phyloP scores from a whole-genome alignment of 1,284 basidiomycete genomes.

The Cutaneotrichosporon cutaneum region DNA sequence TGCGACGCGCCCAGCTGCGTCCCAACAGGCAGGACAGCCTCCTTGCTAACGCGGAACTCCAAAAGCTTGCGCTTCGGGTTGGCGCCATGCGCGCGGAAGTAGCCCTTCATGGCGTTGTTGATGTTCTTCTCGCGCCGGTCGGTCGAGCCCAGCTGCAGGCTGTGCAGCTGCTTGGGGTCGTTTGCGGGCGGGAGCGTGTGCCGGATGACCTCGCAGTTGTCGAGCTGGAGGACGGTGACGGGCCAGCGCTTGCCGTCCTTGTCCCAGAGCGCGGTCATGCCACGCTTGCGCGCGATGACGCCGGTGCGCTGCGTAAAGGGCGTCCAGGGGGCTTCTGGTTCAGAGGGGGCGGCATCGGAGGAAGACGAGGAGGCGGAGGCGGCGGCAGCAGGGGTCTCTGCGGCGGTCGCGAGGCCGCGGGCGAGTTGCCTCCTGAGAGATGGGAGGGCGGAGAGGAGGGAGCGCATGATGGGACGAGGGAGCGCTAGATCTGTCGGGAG shows the following conservation, averaged over 20 bases:
- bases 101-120: constrained; percentile 74
- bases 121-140: constrained; percentile 67
- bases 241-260: constrained; percentile 81
- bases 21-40: constrained; percentile 86
- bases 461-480: constrained; percentile 27
- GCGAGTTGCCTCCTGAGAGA: constrained; percentile 15
- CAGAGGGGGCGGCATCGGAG: background rate
- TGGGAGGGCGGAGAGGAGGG: constrained; percentile 26
- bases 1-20: constrained; percentile 87
- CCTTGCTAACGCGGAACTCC: constrained; percentile 85
- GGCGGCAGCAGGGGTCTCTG: constrained; percentile 19
- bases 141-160: constrained; percentile 79
- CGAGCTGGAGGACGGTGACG: constrained; percentile 77
- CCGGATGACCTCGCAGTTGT: constrained; percentile 55
- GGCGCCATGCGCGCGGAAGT: constrained; percentile 80
- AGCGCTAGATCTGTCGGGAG: background rate
- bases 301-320: constrained; percentile 86
- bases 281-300: constrained; percentile 91
- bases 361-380: background rate
- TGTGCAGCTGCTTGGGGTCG: constrained; percentile 64
- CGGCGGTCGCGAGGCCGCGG: constrained; percentile 28
- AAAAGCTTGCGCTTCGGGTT: constrained; percentile 81
- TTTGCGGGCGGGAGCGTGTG: constrained; percentile 38
- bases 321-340: constrained; percentile 61
- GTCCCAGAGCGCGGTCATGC: constrained; percentile 94